phyloP scores from a whole-genome alignment of 2,329 filamentous ascomycete genomes.

The Fusarium verrucosum region DNA sequence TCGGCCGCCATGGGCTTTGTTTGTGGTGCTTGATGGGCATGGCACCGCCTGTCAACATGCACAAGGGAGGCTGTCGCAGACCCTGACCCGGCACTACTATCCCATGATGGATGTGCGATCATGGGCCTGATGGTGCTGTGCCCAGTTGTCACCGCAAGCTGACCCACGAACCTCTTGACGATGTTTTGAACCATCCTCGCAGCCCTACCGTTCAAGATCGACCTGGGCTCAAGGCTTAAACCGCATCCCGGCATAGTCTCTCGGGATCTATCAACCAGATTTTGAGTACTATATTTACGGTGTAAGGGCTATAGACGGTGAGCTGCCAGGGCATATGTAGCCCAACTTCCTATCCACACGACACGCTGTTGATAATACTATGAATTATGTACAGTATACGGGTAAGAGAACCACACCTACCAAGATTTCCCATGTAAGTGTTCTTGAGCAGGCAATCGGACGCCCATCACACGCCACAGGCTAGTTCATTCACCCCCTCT shows the following conservation, averaged over 20 bases:
- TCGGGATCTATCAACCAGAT: slow-evolving; percentile 23
- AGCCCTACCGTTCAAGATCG: slow-evolving; percentile 38
- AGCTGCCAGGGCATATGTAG: slow-evolving; percentile 7
- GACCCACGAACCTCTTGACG: slow-evolving; percentile 31
- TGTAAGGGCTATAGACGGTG: slow-evolving; percentile 9
- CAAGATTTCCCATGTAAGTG: slow-evolving; percentile 5
- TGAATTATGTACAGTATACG: neutral
- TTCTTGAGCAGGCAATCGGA: slow-evolving; percentile 1
- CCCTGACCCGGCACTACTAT: slow-evolving; percentile 43
- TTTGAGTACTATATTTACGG: slow-evolving; percentile 9
- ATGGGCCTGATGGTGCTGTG: slow-evolving; percentile 40
- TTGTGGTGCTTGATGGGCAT: slow-evolving; percentile 8
- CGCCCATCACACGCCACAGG: slow-evolving; percentile 22
- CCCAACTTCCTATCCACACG: neutral
- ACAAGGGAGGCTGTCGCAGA: slow-evolving; percentile 43
- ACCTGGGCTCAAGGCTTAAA: slow-evolving; percentile 24
- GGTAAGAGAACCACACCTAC: slow-evolving; percentile 24
- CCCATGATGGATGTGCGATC: slow-evolving; percentile 39
- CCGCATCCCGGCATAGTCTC: slow-evolving; percentile 23
- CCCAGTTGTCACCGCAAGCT: slow-evolving; percentile 28
- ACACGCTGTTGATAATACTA: neutral
- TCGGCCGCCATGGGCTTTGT: slow-evolving; percentile 16
- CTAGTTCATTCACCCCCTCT: slow-evolving; percentile 26
- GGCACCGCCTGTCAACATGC: slow-evolving; percentile 36
- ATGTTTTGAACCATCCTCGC: slow-evolving; percentile 38